Evolutionary conservation across 2,329 filamentous ascomycete species (phyloP).

Genomic region (Bipolaris cookei): DNA sequence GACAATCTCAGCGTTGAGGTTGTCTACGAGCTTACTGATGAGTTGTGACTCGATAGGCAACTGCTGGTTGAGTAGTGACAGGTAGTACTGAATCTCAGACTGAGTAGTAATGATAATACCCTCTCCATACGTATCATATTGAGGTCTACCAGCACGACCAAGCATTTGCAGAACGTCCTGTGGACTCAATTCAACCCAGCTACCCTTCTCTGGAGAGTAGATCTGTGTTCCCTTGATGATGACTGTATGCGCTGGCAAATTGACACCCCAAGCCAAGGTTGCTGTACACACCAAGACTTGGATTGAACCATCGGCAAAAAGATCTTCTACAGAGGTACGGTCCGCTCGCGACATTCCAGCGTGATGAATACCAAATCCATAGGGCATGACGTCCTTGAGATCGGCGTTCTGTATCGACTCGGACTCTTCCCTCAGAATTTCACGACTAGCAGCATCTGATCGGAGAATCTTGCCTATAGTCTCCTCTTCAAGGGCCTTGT

Average conservation of each 20-base stretch:
- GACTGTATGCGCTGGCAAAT: constrained; percentile 94
- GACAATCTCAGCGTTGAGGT: constrained; percentile 94
- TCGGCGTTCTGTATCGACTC: constrained; percentile 83
- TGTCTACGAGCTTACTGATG: constrained; percentile 90
- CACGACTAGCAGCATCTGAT: constrained; percentile 88
- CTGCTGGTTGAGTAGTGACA: constrained; percentile 95
- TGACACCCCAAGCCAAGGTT: constrained; percentile 99
- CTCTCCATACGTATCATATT: constrained; percentile 97
- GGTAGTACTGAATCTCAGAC: constrained; percentile 93
- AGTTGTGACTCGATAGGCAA: constrained; percentile 97
- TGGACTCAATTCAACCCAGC: constrained; percentile 96
- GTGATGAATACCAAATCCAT: constrained; percentile 97
- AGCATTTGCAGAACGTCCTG: constrained; percentile 99
- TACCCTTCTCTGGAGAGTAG: constrained; percentile 97
- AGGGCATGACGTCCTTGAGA: constrained; percentile 91
- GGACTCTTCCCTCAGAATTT: constrained; percentile 85
- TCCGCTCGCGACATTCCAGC: constrained; percentile 97
- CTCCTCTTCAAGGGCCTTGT: constrained; percentile 96
- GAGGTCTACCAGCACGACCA: constrained; percentile 91
- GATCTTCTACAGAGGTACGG: constrained; percentile 90
- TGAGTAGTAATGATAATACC: constrained; percentile 99
- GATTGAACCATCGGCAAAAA: constrained; percentile 89
- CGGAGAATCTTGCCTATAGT: constrained; percentile 95
- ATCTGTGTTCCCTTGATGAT: constrained; percentile 99
- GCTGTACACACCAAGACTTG: constrained; percentile 97